Evolutionary conservation across 768 basidiomycete species (phyloP), one percentile per base, ranked within the genome.

Genomic region (Butyriboletus loyo): DNA sequence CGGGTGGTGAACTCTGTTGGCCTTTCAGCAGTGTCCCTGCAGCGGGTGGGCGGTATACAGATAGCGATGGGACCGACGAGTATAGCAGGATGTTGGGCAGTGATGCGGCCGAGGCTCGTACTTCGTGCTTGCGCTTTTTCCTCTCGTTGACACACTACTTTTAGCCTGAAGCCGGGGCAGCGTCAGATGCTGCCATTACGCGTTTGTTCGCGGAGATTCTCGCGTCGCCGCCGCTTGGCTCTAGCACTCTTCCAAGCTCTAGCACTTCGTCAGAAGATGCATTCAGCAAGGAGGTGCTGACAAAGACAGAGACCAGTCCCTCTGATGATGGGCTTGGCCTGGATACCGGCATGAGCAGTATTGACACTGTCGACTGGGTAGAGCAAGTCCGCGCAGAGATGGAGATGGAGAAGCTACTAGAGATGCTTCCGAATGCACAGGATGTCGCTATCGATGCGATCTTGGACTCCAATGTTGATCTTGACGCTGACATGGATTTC

Each of bases 1-100:
- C 91, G 91, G 91, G 87, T 93, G 91, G 91, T 82, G 91, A 85
- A 80, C 83, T 80, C 79, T 77, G 78, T 62, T 59, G 70, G 59
- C 57, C 60, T 67, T 72, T 66, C 78, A 64, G 73, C 79, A 78
- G 78, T 83, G 85, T 77, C 91, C 91, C 88, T 85, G 91, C 91
- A 93, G 91, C 91, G 90, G 91, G 90, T 89, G 87, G 85, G 74
- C 73, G 52, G 69, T 65, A 66, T 49, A 61, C 66, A 63, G 60
- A 62, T 67, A 63, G 54, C 66, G 55, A 69, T 52, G 59, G 41
- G 59, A 59, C 55, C 43, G 48, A 39, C 21, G 63, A 67, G 63
- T 38, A 52, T 37, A 24, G 28, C 50, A 46, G 60, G 46, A 22
- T 56, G 59, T 54, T 32, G 46, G 51, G n/a, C 56, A 48, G 34